Base-by-base conservation (phyloP, 2,329 filamentous ascomycete species). In the Sporothrix humicola region DNA sequence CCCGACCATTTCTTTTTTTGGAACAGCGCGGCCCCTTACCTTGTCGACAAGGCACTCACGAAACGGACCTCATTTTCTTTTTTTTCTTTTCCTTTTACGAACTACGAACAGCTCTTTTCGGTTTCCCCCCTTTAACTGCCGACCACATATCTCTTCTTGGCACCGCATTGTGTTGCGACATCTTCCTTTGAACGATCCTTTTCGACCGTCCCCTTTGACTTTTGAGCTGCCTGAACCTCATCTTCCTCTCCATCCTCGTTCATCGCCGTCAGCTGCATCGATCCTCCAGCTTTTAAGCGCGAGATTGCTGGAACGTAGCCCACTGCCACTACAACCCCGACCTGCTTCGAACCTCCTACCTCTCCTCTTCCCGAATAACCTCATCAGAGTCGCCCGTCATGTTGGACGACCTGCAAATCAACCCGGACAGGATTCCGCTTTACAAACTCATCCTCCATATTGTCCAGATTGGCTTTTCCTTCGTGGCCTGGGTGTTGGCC, bases 401-500 rank as follows among this genome's bases (percentile, higher is more conserved):
- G 82, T 82, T 83, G 78, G 82, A 84, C 75, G 83, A 82, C 69
- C 76, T 88, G 77, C 86, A 89, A 76, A 81, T 87, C 79, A 83
- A 89, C 78, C 83, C 87, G 54, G 85, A 88, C 78, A 82, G 84
- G 76, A 82, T 90, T 58, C 88, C 88, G 72, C 81, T 81, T 75
- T 80, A 85, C 81, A 91, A 91, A 82, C 81, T 91, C 74, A 85
- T 83, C 72, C 79, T 90, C 58, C 90, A 91, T 81, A 81, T 83
- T 70, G 79, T 82, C 73, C 89, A 91, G 82, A 84, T 87, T 74
- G 76, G 88, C 65, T 77, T 89, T 31, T 86, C 83, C 63, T 83
- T 90, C 65, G 82, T 90, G 31, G 82, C 86, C 77, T 91, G 88
- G 84, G 83, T 85, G 73, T 82, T 91, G 74, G 87, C 88, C 77